Conservation (phyloP, 192 early-diverging fungal genomes). For the Backusella luteola region DNA sequence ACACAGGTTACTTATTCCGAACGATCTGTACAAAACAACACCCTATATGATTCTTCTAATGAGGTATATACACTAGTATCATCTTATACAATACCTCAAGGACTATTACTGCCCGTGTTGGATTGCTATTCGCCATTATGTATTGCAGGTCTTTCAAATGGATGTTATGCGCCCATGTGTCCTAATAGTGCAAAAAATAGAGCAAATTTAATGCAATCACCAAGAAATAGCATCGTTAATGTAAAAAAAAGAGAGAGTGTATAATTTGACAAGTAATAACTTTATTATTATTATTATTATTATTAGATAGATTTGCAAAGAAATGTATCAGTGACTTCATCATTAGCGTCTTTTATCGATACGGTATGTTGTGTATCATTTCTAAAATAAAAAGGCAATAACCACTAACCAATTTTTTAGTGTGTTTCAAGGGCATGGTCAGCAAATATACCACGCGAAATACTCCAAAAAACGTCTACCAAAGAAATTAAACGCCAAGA, state of each 20-base stretch:
- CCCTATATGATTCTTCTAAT: conserved; percentile 22
- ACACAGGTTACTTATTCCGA: conserved; percentile 26
- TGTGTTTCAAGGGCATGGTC: conserved; percentile 58
- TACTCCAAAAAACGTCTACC: conserved; percentile 63
- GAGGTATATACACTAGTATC: conserved; percentile 28
- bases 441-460: conserved; percentile 67
- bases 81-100: background rate
- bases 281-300: no score
- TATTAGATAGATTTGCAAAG: conserved; percentile 3
- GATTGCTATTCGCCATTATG: conserved; percentile 23
- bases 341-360: conserved; percentile 19
- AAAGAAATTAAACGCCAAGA: conserved; percentile 89
- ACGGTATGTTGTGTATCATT: conserved; percentile 12
- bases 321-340: conserved; percentile 29
- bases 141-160: background rate
- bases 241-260: background rate
- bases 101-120: conserved; percentile 14
- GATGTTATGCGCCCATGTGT: conserved; percentile 27
- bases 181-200: conserved; percentile 19
- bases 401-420: conserved; percentile 4
- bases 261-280: background rate
- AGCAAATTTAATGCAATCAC: background rate
- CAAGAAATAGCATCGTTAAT: background rate
- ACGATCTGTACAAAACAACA: conserved; percentile 23
- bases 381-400: background rate